Evolutionary conservation across 345 rosid species (phyloP), one percentile per base, ranked within the genome.

Genomic region (Sapria himalayana): DNA sequence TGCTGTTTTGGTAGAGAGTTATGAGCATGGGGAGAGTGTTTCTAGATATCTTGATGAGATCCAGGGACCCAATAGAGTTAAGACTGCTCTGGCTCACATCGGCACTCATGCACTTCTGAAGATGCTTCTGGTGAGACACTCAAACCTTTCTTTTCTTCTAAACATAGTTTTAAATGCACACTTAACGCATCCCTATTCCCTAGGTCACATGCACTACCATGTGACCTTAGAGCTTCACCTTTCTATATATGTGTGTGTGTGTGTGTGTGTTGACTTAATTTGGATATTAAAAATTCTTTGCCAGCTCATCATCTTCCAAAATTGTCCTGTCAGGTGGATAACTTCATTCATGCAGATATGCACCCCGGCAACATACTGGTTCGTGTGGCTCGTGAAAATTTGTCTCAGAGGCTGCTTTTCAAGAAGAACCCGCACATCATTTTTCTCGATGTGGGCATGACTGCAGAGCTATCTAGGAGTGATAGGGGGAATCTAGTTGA

Each of bases 361-460:
- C 95, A 91, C 73, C 95, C 99, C 11, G 95, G 95, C 27, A 91
- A 91, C 46, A 91, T 91, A 55, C 86, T 84, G 42, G 95, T 91
- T 24, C 68, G 93, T 39, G 69, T 75, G 60, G 11, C 78, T 39
- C 62, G 65, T 24, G 65, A 44, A 55, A 72, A 69, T 48, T 42
- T 76, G 51, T 71, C 89, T 53, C 56, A 46, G 45, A 80, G 70
- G 54, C 66, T 61, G 45, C 59, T 77, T 34, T 91, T 75, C 50
- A 74, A 51, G 58, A 67, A 74, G 49, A 91, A 80, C 76, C 99
- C 99, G 36, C 99, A 91, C 51, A 71, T 91, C 20, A 53, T 91
- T 40, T 91, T 91, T 74, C 74, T 91, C 43, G 99, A 91, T 53
- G 99, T 91, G 4, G 99, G 99, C 55, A 91, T 91, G 99, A 91